These are phyloP conservation scores for Sapria himalayana DNA, from an alignment of 345 rosid genomes.

Conservation along the genomic window DNA sequence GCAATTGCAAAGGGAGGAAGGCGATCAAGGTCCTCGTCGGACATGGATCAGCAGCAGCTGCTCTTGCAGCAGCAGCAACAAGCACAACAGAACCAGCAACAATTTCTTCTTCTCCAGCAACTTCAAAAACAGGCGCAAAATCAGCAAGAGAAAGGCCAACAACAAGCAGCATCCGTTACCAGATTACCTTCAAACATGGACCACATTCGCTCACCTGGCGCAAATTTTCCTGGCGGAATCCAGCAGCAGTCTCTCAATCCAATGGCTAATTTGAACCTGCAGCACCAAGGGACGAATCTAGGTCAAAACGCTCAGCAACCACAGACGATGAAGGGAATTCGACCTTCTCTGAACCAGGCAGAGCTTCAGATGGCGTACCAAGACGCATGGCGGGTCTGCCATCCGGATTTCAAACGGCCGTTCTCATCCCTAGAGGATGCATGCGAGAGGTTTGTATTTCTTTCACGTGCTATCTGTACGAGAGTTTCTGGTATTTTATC, in stretches of 20 bases:
- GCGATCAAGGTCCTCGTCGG: too few relatives aligned
- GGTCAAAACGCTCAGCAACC: conserved; percentile 18
- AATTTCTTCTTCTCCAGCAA: conserved; percentile 36
- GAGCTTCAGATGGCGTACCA: conserved; percentile 88
- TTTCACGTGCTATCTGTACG: too few relatives aligned
- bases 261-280: conserved; percentile 6
- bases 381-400: conserved; percentile 89
- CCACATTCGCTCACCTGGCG: conserved; percentile 40
- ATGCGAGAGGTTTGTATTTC: conserved; percentile 80
- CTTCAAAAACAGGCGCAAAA: conserved; percentile 26
- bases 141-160: conserved; percentile 37
- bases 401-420: conserved; percentile 73
- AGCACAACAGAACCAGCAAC: conserved; percentile 51
- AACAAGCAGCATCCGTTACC: conserved; percentile 63
- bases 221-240: conserved; percentile 24
- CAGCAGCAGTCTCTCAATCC: conserved; percentile 20
- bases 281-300: conserved; percentile 11
- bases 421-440: conserved; percentile 77
- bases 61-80: conserved; percentile 19
- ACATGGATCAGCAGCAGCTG: conserved; percentile 25
- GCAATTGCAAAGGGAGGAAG: too few relatives aligned
- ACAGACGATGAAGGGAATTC: conserved; percentile 41
- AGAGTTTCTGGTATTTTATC: too few relatives aligned
- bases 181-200: conserved; percentile 91
- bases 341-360: conserved; percentile 46